These are phyloP conservation scores for Cotoneaster glaucophyllus DNA, from an alignment of 306 rosid species.

Conservation along the genomic window DNA sequence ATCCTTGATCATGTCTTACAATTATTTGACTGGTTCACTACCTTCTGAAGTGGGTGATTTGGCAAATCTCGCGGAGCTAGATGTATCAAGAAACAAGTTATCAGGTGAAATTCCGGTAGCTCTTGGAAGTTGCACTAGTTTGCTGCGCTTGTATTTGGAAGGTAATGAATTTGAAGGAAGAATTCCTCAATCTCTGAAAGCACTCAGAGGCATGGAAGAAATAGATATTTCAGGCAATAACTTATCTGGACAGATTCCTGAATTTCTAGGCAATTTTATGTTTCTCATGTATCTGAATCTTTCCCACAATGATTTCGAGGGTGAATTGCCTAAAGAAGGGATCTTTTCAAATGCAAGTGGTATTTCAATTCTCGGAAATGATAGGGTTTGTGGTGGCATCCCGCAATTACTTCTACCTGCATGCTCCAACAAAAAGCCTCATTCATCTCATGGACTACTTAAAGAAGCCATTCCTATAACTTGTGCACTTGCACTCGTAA, in stretches of 20 bases:
- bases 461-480: background rate
- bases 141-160: background rate
- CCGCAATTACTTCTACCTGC: slow-evolving; percentile 13
- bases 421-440: slow-evolving; percentile 3
- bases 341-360: slow-evolving; percentile 20
- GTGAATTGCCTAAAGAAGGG: background rate
- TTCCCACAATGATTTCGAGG: background rate
- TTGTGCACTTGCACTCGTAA: background rate
- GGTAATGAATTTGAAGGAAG: background rate
- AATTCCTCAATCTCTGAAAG: background rate
- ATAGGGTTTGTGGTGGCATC: slow-evolving; percentile 25
- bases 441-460: background rate
- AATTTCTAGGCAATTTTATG: slow-evolving; percentile 2
- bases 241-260: slow-evolving; percentile 26
- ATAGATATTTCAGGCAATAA: background rate
- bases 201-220: background rate
- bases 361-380: slow-evolving; percentile 11
- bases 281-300: slow-evolving; percentile 9
- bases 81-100: slow-evolving; percentile 1
- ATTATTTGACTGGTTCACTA: background rate
- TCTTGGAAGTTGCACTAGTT: background rate
- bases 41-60: background rate
- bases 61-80: background rate
- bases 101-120: background rate
- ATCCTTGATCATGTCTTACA: background rate